Conservation (phyloP, 345 rosid species). For the Ceriops zippeliana region DNA sequence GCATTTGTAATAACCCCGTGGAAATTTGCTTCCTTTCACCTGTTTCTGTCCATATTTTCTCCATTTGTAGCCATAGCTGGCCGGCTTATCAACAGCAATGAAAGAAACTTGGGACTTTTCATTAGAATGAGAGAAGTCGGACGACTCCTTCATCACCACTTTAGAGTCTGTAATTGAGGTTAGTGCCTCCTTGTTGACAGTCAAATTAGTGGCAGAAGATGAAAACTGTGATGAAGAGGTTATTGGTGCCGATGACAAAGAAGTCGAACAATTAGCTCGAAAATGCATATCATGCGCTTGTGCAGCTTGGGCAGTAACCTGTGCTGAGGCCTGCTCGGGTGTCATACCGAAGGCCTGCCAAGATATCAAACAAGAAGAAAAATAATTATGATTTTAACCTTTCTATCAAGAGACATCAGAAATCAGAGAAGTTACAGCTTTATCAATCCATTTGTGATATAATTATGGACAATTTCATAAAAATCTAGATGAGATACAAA, state of each 20-base stretch:
- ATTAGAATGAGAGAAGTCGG: constrained; percentile 37
- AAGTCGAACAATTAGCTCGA: constrained; percentile 31
- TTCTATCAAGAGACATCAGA: neutral
- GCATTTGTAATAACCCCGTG: constrained; percentile 85
- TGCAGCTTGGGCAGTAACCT: constrained; percentile 77
- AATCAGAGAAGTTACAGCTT: neutral
- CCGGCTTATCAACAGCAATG: constrained; percentile 50
- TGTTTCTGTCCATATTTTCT: constrained; percentile 90
- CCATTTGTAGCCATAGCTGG: constrained; percentile 80
- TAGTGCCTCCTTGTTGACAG: constrained; percentile 28
- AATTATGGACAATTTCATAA: too few species aligned
- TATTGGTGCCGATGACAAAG: constrained; percentile 29
- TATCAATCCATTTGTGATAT: too few species aligned
- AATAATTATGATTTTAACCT: neutral
- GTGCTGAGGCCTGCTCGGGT: constrained; percentile 79
- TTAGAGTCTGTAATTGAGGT: constrained; percentile 26
- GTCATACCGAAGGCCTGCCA: constrained; percentile 66
- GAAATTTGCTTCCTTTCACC: constrained; percentile 78
- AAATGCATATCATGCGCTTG: constrained; percentile 41
- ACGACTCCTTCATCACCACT: constrained; percentile 27
- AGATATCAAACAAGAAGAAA: constrained; percentile 12
- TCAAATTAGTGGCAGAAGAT: constrained; percentile 21
- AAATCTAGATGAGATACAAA: too few species aligned
- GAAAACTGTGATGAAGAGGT: constrained; percentile 28
- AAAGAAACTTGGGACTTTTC: constrained; percentile 43